Evolutionary conservation across 2,329 filamentous ascomycete genomes (phyloP), one percentile per base, ranked within the genome.

Genomic region (Elsinoe australis): DNA sequence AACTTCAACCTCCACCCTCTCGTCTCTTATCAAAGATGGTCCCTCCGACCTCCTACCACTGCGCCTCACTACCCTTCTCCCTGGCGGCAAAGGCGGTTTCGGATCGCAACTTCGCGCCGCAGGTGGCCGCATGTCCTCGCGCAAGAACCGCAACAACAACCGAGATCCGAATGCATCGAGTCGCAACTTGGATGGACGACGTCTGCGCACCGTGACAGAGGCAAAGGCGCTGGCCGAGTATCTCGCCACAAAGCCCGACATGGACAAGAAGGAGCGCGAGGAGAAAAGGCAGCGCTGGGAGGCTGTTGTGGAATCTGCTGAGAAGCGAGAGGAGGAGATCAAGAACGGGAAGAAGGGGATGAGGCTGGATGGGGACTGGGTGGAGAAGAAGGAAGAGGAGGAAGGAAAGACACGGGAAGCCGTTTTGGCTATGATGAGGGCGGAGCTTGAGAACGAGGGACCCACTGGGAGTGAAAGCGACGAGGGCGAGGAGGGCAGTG

Each of bases 91-190:
- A 64, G 92, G 92, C 66, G 92, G 92, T 60, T 98, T 98, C 64
- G 92, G 92, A 47, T 96, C 90, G 1, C 94, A 98, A 66, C 80
- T 98, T 29, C 87, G 94, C 61, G 92, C 94, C 0, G 92, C 92
- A 2, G 92, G 94, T 62, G 92, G 94, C 32, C 90, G 94, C 70
- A 98, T 98, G 92, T 94, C 88, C 2, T 90, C 86, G n/a, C 80
- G 82, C 57, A 94, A 94, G 71, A 92, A 90, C 74, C 83, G 83
- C 60, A 83, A 83, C 49, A 80, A 85, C 58, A 82, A 80, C 47
- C 54, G 58, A 12, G 87, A 94, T 29, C 50, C 54, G 7, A 90
- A 94, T 60, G 89, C 82, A 18, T 95, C 89, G 2, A 95, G 87
- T 61, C 81, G 92, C 54, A 98, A 96, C 56, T 74, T 98, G 1